Percentiles rank a stretch among this genome's conserved stretches.
These are phyloP conservation scores for Sugiyamaella xylanicola DNA, from an alignment of 1,139 yeast species.

Conservation along the genomic window DNA sequence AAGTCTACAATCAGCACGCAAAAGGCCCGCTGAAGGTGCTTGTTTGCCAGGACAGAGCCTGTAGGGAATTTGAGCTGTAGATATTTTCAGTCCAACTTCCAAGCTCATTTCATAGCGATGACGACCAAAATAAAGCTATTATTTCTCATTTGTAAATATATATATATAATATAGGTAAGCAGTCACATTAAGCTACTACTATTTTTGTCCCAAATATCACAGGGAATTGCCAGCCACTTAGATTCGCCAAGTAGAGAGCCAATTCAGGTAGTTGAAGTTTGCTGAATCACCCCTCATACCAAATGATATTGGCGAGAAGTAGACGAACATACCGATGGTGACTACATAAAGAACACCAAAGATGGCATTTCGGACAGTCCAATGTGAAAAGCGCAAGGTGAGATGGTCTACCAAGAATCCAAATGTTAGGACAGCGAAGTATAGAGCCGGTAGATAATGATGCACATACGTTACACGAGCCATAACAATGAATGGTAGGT, in stretches of 20 bases:
- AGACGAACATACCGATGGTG: conserved; percentile 68
- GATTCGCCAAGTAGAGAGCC: conserved; percentile 77
- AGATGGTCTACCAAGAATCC: conserved; percentile 72
- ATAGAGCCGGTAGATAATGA: conserved; percentile 94
- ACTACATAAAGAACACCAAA: conserved; percentile 51
- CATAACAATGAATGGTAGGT: conserved; percentile 87
- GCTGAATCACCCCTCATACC: conserved; percentile 86
- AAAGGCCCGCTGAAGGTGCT: conserved; percentile 28
- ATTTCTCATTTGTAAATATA: conserved; percentile 14
- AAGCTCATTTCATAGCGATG: neutral
- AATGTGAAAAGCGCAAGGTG: conserved; percentile 50
- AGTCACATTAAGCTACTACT: conserved; percentile 7
- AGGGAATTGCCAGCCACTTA: conserved; percentile 19
- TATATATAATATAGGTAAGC: conserved; percentile 10
- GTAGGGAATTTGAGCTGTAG: conserved; percentile 18
- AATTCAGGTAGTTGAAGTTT: conserved; percentile 69
- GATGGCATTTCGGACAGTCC: conserved; percentile 37
- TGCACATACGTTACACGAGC: conserved; percentile 97
- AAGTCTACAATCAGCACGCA: conserved; percentile 31
- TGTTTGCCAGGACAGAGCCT: conserved; percentile 30
- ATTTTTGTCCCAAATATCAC: neutral
- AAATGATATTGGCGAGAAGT: conserved; percentile 75
- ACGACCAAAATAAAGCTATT: neutral
- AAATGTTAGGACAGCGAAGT: conserved; percentile 86
- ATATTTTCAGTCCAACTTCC: neutral